Evolutionary conservation across 1,284 basidiomycete species (phyloP), one percentile per base, ranked within the genome.

Genomic region (Singerocomus inundabilis): DNA sequence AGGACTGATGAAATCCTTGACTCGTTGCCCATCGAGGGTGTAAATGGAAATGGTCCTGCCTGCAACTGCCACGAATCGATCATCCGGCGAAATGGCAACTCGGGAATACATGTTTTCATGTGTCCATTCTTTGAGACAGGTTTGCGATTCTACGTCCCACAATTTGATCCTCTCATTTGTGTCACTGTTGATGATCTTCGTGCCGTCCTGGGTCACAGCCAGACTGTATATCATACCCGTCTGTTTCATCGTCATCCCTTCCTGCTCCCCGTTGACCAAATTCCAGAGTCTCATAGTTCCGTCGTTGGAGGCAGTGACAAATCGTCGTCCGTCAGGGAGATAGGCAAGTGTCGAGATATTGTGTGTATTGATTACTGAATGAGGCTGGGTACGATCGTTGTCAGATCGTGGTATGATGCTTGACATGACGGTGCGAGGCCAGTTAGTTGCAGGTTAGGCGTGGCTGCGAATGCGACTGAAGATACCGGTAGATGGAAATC

Each of bases 1-100:
- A 4, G 5, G 8, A 7, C n/a, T 6, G 13, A 55, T 42, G 16
- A 5, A 4, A 7, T n/a, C 4, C 4, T 32, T 6, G 18, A 29
- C 21, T 7, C 6, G 16, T 5, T 0, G 15, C 7, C 37, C 33
- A 2, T 32, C 10, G 4, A 34, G 31, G 10, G 29, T 39, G n/a
- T 45, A 36, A 11, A 49, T 3, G 10, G 5, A 1, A 1, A 49
- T n/a, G 0, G 0, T 12, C 6, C 0, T 0, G 3, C 0, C 0
- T 4, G 26, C n/a, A 7, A 37, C 32, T 3, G 41, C 48, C 12
- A 46, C 8, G 24, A 44, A n/a, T 18, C 10, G 39, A 31, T 28
- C 55, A 16, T 49, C 37, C 3, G 44, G 41, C 3, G 55, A 49
- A 16, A 57, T 33, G 9, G 44, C 24, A 11, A 53, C 1, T 1